Conservation (phyloP, 2,329 filamentous ascomycete species). For the Raffaelea deltoideospora region DNA sequence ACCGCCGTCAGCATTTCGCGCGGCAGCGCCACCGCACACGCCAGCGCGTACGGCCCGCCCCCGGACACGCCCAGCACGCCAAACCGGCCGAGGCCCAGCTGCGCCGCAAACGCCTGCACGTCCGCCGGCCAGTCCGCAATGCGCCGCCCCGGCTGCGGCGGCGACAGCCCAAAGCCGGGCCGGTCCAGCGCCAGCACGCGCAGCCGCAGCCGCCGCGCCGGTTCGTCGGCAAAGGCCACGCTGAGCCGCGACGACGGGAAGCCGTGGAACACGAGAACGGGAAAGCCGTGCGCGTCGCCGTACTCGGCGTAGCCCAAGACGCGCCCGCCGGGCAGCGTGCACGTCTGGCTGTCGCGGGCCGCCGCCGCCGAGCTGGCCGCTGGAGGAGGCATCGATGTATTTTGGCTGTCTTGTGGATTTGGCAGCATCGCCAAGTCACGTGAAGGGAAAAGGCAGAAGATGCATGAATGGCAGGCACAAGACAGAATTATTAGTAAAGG, state of each 20-base stretch:
- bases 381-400: too few species aligned
- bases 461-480: too few species aligned
- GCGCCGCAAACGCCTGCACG: constrained; percentile 15
- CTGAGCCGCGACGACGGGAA: constrained; percentile 26
- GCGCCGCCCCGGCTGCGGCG: constrained; percentile 16
- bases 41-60: constrained; percentile 21
- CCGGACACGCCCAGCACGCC: constrained; percentile 20
- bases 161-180: constrained; percentile 26
- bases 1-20: constrained; percentile 17
- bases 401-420: too few species aligned
- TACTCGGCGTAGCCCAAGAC: constrained; percentile 24
- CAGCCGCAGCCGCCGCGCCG: constrained; percentile 13
- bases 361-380: too few species aligned
- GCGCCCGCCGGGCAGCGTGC: constrained; percentile 24
- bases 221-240: constrained; percentile 12
- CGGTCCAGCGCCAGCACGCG: constrained; percentile 24
- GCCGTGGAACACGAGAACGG: constrained; percentile 26
- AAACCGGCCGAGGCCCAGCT: constrained; percentile 13
- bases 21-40: constrained; percentile 18
- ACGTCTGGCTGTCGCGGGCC: constrained; percentile 11
- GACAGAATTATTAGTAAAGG: too few species aligned
- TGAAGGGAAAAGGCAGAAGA: too few species aligned
- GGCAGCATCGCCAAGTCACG: too few species aligned
- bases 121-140: constrained; percentile 20
- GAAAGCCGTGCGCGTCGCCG: constrained; percentile 16